A percentile compares a stretch with the other conserved stretches of the same genome.
Conservation (phyloP, 192 early-diverging fungal species). For the Coemansia sp. region DNA sequence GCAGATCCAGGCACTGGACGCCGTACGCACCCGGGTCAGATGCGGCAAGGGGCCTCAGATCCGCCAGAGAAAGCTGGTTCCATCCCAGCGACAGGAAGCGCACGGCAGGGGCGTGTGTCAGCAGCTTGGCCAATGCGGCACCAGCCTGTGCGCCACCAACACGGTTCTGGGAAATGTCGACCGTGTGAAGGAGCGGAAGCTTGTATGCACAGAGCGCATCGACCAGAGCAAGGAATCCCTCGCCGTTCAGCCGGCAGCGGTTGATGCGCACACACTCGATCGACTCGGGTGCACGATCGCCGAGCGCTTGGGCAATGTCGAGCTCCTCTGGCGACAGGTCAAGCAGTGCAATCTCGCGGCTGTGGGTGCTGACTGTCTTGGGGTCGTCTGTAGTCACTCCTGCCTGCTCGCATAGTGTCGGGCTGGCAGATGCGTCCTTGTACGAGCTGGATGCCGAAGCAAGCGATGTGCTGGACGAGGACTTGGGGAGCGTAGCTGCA, state of each 20-base stretch:
- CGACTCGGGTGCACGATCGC: slow-evolving; percentile 26
- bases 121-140: slow-evolving; percentile 27
- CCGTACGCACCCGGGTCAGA: background rate
- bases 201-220: slow-evolving; percentile 28
- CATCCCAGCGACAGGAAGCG: slow-evolving; percentile 44
- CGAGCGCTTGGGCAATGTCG: slow-evolving; percentile 28
- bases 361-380: slow-evolving; percentile 11
- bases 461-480: slow-evolving; percentile 14
- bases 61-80: slow-evolving; percentile 38
- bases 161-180: slow-evolving; percentile 47
- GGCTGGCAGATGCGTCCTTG: slow-evolving; percentile 14
- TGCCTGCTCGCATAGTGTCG: slow-evolving; percentile 27
- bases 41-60: slow-evolving; percentile 13
- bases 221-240: slow-evolving; percentile 21
- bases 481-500: slow-evolving; percentile 21
- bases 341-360: slow-evolving; percentile 36
- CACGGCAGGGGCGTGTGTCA: slow-evolving; percentile 17
- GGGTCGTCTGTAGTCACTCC: background rate
- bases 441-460: slow-evolving; percentile 13
- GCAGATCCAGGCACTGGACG: slow-evolving; percentile 32
- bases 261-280: slow-evolving; percentile 52
- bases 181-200: slow-evolving; percentile 28
- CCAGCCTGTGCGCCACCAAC: slow-evolving; percentile 32
- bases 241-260: slow-evolving; percentile 44
- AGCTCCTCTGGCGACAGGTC: slow-evolving; percentile 38